Percentiles rank a stretch among this genome's conserved stretches.
Conservation (phyloP, 805 yeast genomes). For the Lipomyces yamadae region DNA sequence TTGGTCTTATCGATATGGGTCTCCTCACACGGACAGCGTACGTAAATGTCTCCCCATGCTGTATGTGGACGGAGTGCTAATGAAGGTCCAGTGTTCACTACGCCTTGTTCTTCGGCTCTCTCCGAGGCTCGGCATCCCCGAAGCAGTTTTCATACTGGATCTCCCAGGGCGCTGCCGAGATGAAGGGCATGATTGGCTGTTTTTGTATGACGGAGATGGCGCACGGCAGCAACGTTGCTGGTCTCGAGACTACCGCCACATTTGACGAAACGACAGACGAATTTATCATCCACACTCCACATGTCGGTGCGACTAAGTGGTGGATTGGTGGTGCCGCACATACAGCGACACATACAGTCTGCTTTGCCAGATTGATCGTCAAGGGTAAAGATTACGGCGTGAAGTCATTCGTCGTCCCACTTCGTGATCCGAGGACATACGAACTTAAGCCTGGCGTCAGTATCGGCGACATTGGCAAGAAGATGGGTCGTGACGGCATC, state of each 20-base stretch:
- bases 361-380: constrained; percentile 81
- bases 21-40: constrained; percentile 72
- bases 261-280: constrained; percentile 68
- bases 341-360: constrained; percentile 85
- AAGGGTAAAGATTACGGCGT: constrained; percentile 89
- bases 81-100: constrained; percentile 68
- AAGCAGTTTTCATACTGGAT: constrained; percentile 88
- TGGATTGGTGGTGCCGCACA: constrained; percentile 99
- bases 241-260: constrained; percentile 88
- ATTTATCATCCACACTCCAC: constrained; percentile 82
- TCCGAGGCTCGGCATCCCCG: constrained; percentile 85
- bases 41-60: not conserved
- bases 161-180: constrained; percentile 49
- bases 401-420: constrained; percentile 87
- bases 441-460: constrained; percentile 77
- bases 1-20: constrained; percentile 65
- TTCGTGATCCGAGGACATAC: constrained; percentile 72
- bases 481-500: constrained; percentile 95
- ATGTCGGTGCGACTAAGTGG: constrained; percentile 94
- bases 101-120: constrained; percentile 79
- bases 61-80: not conserved
- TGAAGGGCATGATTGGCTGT: constrained; percentile 67
- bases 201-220: constrained; percentile 91
- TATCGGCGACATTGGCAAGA: constrained; percentile 90
- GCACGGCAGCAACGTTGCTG: constrained; percentile 94